Percentiles rank a stretch among this genome's conserved stretches.
Conservation (phyloP, 805 yeast species). For the Ogataea pignaliae region DNA sequence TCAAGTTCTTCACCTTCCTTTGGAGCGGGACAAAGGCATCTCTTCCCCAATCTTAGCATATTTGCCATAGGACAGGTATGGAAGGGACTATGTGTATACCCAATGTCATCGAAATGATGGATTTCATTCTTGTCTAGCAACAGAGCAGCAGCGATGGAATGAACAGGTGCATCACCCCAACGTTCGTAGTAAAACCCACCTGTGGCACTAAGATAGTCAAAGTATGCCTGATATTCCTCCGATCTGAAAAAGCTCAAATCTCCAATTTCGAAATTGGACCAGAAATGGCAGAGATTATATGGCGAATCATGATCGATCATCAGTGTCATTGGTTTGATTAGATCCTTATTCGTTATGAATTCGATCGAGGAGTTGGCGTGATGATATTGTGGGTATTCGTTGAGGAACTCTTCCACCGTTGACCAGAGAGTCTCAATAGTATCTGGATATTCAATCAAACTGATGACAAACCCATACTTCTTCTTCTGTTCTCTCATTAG, state of each 20-base stretch:
- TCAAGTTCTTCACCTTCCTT: conserved; percentile 25
- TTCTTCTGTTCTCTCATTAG: conserved; percentile 72
- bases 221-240: conserved; percentile 56
- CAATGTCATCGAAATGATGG: conserved; percentile 77
- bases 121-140: conserved; percentile 56
- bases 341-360: conserved; percentile 50
- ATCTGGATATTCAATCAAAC: conserved; percentile 74
- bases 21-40: conserved; percentile 48
- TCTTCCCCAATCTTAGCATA: conserved; percentile 45
- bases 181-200: conserved; percentile 85
- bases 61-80: conserved; percentile 53
- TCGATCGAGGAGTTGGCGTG: conserved; percentile 61
- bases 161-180: conserved; percentile 97
- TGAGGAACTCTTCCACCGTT: conserved; percentile 58
- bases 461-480: conserved; percentile 82
- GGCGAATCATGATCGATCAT: conserved; percentile 41
- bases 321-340: conserved; percentile 40
- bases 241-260: conserved; percentile 66
- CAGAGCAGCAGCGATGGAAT: conserved; percentile 62
- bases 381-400: conserved; percentile 53
- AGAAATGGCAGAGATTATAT: conserved; percentile 79
- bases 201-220: conserved; percentile 55
- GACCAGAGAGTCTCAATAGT: conserved; percentile 88
- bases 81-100: conserved; percentile 74
- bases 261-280: conserved; percentile 85